Evolutionary conservation across 495 filamentous ascomycete genomes (phyloP).

Genomic region (Aspergillus taichungensis): DNA sequence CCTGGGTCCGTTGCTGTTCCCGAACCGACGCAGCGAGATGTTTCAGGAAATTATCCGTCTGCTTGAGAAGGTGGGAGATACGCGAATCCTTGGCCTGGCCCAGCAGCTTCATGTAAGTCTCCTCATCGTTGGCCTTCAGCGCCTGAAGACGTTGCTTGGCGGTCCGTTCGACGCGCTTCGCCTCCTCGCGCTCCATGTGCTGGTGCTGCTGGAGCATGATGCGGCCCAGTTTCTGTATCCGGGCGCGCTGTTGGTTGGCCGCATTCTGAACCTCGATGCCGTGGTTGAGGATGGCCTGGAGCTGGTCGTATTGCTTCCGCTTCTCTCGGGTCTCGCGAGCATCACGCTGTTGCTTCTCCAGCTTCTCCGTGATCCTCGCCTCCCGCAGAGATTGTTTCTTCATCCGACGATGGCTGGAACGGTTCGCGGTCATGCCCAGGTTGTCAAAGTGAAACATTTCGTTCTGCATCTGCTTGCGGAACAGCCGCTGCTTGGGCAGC

Average conservation of each 20-base stretch:
- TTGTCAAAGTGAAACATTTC: conserved; percentile 92
- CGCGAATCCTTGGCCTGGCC: conserved; percentile 98
- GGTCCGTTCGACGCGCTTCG: conserved; percentile 91
- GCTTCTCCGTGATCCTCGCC: conserved; percentile 92
- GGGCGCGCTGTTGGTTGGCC: conserved; percentile 46
- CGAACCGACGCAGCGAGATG: conserved; percentile 91
- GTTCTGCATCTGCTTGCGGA: conserved; percentile 76
- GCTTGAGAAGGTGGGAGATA: conserved; percentile 91
- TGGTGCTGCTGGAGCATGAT: conserved; percentile 83
- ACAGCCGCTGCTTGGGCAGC: conserved; percentile 71
- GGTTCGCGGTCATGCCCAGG: conserved; percentile 89
- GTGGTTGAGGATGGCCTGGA: conserved; percentile 63
- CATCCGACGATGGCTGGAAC: conserved; percentile 77
- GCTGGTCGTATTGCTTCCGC: conserved; percentile 88
- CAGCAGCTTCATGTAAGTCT: conserved; percentile 91
- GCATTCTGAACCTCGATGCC: conserved; percentile 54
- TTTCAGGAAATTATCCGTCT: conserved; percentile 94
- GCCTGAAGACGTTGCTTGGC: conserved; percentile 99
- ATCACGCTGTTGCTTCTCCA: conserved; percentile 97
- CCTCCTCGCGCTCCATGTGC: conserved; percentile 97
- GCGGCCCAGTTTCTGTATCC: conserved; percentile 76
- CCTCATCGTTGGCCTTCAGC: conserved; percentile 96
- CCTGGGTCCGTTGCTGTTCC: conserved; percentile 76
- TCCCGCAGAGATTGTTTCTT: conserved; percentile 97
- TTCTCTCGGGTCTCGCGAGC: conserved; percentile 88